These are phyloP conservation scores for Sphaerulina populicola DNA, from an alignment of 2,329 filamentous ascomycete genomes.

Conservation along the genomic window DNA sequence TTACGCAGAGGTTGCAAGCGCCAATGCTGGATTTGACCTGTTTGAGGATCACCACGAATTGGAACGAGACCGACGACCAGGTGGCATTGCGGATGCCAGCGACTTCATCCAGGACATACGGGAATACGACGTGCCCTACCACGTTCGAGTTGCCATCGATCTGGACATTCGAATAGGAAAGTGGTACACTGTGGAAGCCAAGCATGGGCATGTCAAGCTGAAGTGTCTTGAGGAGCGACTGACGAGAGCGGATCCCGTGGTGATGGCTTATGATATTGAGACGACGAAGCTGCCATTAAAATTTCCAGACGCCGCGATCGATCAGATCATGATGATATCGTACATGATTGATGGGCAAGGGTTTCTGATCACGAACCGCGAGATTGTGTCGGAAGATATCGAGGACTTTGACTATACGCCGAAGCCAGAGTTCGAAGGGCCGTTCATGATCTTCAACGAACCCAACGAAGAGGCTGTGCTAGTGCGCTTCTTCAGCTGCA, in stretches of 20 bases:
- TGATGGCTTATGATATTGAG: slow-evolving; percentile 98
- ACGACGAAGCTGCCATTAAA: slow-evolving; percentile 93
- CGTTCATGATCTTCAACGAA: slow-evolving; percentile 98
- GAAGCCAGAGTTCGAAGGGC: slow-evolving; percentile 87
- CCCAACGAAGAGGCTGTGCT: slow-evolving; percentile 80
- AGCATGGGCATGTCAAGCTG: slow-evolving; percentile 79
- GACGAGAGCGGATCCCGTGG: slow-evolving; percentile 87
- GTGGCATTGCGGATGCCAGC: slow-evolving; percentile 72
- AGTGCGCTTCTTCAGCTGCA: slow-evolving; percentile 88
- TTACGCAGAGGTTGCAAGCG: slow-evolving; percentile 91
- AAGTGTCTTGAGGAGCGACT: slow-evolving; percentile 79
- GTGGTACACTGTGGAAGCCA: slow-evolving; percentile 94
- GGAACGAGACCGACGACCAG: slow-evolving; percentile 69
- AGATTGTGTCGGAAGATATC: slow-evolving; percentile 96
- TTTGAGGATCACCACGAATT: slow-evolving; percentile 66
- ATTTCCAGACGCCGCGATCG: slow-evolving; percentile 87
- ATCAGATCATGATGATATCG: slow-evolving; percentile 99
- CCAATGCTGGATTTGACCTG: slow-evolving; percentile 79
- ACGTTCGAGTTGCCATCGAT: slow-evolving; percentile 97
- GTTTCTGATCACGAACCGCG: slow-evolving; percentile 93
- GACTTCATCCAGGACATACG: slow-evolving; percentile 97
- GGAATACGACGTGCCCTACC: slow-evolving; percentile 98
- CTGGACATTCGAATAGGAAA: slow-evolving; percentile 88
- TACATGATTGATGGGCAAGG: slow-evolving; percentile 99
- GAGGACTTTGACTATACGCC: slow-evolving; percentile 97